Evolutionary conservation across 805 yeast species (phyloP).

Genomic region (Lipomyces starkeyi): DNA sequence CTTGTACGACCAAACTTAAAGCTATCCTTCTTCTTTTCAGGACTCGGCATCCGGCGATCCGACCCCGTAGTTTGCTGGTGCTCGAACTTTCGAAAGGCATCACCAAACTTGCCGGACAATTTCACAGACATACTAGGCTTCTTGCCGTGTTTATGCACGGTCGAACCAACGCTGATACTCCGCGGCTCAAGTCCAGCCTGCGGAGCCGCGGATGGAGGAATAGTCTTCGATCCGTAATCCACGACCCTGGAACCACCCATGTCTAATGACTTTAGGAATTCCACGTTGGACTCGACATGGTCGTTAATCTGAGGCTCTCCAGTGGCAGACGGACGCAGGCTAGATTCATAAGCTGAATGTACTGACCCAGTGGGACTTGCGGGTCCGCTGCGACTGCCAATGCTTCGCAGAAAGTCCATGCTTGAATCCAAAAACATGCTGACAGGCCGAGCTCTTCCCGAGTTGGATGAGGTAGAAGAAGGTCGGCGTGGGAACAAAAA

Average conservation of each 20-base stretch:
- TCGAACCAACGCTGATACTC: constrained; percentile 12
- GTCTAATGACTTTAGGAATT: constrained; percentile 33
- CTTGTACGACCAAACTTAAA: constrained; percentile 23
- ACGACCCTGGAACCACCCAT: constrained; percentile 32
- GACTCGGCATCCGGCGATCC: constrained; percentile 23
- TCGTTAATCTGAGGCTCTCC: constrained; percentile 35
- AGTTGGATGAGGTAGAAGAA: constrained; percentile 8
- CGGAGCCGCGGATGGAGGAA: neutral
- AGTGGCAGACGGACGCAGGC: constrained; percentile 19
- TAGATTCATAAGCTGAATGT: constrained; percentile 18
- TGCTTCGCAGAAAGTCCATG: constrained; percentile 33
- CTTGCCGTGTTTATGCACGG: constrained; percentile 24
- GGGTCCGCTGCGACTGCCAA: constrained; percentile 24
- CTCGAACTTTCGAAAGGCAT: constrained; percentile 33
- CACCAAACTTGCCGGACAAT: constrained; percentile 35
- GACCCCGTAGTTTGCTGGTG: constrained; percentile 10
- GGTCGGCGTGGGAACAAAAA: constrained; percentile 14
- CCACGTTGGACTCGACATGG: constrained; percentile 35
- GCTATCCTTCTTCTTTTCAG: constrained; percentile 19
- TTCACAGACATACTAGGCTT: constrained; percentile 27
- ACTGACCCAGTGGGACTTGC: constrained; percentile 32
- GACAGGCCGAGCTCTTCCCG: constrained; percentile 22
- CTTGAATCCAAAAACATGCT: constrained; percentile 36
- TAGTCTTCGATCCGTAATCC: constrained; percentile 10
- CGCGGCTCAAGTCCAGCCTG: constrained; percentile 1